These are phyloP conservation scores for Pythium sukuiense DNA, from an alignment of 352 stramenopile species.

Conservation along the genomic window DNA sequence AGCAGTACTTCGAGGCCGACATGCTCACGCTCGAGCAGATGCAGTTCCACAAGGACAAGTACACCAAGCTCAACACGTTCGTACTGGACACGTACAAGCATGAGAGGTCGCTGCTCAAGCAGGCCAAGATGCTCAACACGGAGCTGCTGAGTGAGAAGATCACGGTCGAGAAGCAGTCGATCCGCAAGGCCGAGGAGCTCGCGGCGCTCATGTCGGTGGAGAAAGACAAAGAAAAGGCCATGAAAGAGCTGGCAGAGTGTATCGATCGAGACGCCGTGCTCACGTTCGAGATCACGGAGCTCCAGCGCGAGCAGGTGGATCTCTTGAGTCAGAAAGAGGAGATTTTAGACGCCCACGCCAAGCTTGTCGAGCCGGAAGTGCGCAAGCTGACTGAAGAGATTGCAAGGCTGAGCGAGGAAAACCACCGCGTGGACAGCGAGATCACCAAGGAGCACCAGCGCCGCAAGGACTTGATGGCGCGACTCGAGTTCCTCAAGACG, in stretches of 20 bases:
- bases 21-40: slow-evolving; percentile 80
- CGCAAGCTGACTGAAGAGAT: slow-evolving; percentile 72
- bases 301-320: slow-evolving; percentile 81
- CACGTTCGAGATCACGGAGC: slow-evolving; percentile 86
- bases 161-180: slow-evolving; percentile 83
- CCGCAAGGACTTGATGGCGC: slow-evolving; percentile 58
- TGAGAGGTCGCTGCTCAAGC: slow-evolving; percentile 77
- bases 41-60: slow-evolving; percentile 83
- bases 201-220: slow-evolving; percentile 70
- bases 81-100: slow-evolving; percentile 81
- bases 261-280: slow-evolving; percentile 81
- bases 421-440: slow-evolving; percentile 63
- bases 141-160: slow-evolving; percentile 87
- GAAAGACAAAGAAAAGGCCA: slow-evolving; percentile 74
- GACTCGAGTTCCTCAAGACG: slow-evolving; percentile 56
- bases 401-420: slow-evolving; percentile 62
- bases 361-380: slow-evolving; percentile 85
- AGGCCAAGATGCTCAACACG: slow-evolving; percentile 82
- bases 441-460: slow-evolving; percentile 66
- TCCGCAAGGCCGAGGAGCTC: slow-evolving; percentile 81
- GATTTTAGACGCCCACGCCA: slow-evolving; percentile 72
- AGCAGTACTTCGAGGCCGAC: slow-evolving; percentile 85
- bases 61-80: slow-evolving; percentile 62
- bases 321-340: slow-evolving; percentile 69
- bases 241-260: slow-evolving; percentile 77